phyloP scores from a whole-genome alignment of 2,329 filamentous ascomycete species.

The Aspergillus alliaceus region DNA sequence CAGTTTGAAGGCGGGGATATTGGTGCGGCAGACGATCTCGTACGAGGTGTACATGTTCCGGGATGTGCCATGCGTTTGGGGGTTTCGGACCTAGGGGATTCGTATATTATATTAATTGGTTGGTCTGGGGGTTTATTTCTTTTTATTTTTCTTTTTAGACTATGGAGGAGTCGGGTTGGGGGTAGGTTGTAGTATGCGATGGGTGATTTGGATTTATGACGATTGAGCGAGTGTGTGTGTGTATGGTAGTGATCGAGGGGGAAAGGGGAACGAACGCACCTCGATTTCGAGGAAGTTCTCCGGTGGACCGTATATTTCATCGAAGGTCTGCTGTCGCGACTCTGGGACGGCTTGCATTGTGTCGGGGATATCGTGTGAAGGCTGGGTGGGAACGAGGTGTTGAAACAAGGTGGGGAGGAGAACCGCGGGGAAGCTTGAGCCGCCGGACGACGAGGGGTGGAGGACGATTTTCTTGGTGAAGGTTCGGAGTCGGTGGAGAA shows the following conservation, averaged over 20 bases:
- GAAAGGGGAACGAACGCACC: constrained; percentile 47
- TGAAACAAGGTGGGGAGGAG: neutral
- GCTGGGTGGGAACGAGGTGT: neutral
- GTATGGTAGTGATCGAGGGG: neutral
- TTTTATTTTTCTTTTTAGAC: no score
- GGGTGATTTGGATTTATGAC: neutral
- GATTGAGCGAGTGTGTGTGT: no score
- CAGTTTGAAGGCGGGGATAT: constrained; percentile 98
- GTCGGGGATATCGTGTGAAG: constrained; percentile 1
- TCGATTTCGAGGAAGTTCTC: constrained; percentile 99
- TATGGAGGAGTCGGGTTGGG: neutral
- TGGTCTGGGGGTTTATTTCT: neutral
- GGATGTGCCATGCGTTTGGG: constrained; percentile 89
- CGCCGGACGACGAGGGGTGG: neutral
- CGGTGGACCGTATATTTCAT: constrained; percentile 97
- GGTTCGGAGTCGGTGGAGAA: neutral
- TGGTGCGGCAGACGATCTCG: constrained; percentile 95
- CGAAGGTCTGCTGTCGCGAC: constrained; percentile 87
- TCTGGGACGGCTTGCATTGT: constrained; percentile 65
- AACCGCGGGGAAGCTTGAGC: constrained; percentile 11
- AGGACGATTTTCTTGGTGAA: neutral
- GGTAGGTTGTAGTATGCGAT: neutral
- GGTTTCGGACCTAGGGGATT: constrained; percentile 73
- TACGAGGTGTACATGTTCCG: constrained; percentile 98
- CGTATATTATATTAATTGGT: no score